These are phyloP conservation scores for Globisporangium uncinulatum DNA, from an alignment of 352 stramenopile species.

Conservation along the genomic window DNA sequence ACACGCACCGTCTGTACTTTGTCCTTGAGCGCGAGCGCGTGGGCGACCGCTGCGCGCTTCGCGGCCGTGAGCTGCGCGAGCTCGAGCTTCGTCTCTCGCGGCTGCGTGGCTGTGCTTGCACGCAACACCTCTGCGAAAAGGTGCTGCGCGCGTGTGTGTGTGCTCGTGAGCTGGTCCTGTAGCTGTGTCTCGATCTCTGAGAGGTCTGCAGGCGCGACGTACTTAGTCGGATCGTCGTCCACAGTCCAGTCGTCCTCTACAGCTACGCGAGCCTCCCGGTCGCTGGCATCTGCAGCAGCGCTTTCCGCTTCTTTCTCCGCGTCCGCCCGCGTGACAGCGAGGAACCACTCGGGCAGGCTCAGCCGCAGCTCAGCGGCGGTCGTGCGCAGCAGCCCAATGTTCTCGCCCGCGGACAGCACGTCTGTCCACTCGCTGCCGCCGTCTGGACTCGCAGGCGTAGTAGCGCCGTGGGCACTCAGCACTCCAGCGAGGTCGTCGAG, in stretches of 20 bases:
- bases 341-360: slow-evolving; percentile 66
- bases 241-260: slow-evolving; percentile 9
- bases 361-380: slow-evolving; percentile 37
- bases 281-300: neutral
- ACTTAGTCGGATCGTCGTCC: slow-evolving; percentile 11
- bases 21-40: slow-evolving; percentile 41
- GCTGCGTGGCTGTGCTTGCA: slow-evolving; percentile 13
- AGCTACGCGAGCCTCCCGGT: neutral
- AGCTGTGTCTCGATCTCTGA: slow-evolving; percentile 35
- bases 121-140: slow-evolving; percentile 34
- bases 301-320: slow-evolving; percentile 23
- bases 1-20: slow-evolving; percentile 48
- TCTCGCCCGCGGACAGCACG: slow-evolving; percentile 28
- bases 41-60: slow-evolving; percentile 40
- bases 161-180: slow-evolving; percentile 30
- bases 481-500: slow-evolving; percentile 47
- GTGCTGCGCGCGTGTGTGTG: slow-evolving; percentile 22
- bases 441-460: slow-evolving; percentile 1
- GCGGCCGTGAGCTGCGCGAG: slow-evolving; percentile 51
- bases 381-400: slow-evolving; percentile 38
- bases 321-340: slow-evolving; percentile 43
- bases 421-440: slow-evolving; percentile 23
- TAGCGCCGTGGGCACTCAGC: slow-evolving; percentile 16
- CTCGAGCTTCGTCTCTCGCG: slow-evolving; percentile 31
- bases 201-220: slow-evolving; percentile 31